phyloP scores from a whole-genome alignment of 1,284 basidiomycete genomes.

The Sporisorium reilianum region DNA sequence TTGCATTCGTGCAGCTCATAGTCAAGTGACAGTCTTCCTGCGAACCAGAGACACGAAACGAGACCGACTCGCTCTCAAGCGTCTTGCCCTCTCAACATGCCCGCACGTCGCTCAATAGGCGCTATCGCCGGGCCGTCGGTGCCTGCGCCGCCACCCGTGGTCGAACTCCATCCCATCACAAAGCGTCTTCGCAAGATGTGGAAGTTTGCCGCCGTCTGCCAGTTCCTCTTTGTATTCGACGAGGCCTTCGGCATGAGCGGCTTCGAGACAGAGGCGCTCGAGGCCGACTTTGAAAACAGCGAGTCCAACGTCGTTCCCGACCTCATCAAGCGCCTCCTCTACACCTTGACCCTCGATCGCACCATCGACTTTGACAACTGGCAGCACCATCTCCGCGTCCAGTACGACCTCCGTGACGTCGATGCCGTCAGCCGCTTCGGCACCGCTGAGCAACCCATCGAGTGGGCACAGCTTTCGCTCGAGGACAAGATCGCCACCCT shows the following conservation, averaged over 20 bases:
- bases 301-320: constrained; percentile 71
- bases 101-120: constrained; percentile 34
- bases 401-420: constrained; percentile 50
- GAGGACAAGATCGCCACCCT: constrained; percentile 70
- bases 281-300: constrained; percentile 71
- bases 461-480: constrained; percentile 72
- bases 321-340: constrained; percentile 71
- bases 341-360: constrained; percentile 72
- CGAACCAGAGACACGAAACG: not conserved
- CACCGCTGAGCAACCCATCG: constrained; percentile 54
- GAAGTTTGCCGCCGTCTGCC: constrained; percentile 68
- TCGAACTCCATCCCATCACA: constrained; percentile 52
- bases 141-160: constrained; percentile 18
- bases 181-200: constrained; percentile 58
- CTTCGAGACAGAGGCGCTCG: constrained; percentile 69
- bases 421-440: constrained; percentile 47
- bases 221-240: constrained; percentile 68
- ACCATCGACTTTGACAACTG: constrained; percentile 69
- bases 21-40: too few relatives aligned
- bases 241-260: constrained; percentile 66
- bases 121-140: constrained; percentile 44
- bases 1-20: not conserved
- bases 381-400: constrained; percentile 51
- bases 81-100: constrained; percentile 13
- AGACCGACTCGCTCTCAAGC: not conserved